Conservation (phyloP, 345 rosid genomes). For the Reutealis trisperma region DNA sequence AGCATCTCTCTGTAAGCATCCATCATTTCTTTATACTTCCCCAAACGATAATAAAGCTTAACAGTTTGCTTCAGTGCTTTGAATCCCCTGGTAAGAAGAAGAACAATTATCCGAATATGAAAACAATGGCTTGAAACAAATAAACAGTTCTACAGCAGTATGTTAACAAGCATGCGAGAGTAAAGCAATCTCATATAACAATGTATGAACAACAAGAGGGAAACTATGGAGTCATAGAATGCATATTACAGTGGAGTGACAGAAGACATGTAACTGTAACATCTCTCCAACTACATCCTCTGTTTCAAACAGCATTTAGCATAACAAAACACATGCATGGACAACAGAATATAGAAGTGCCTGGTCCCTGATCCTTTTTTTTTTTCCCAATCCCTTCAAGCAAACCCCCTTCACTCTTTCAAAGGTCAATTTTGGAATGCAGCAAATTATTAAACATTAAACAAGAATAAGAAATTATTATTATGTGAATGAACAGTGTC, state of each 20-base stretch:
- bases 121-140: neutral
- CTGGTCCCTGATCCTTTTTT: neutral
- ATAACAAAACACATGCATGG: neutral
- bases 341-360: neutral
- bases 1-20: constrained; percentile 93
- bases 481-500: neutral
- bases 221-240: neutral
- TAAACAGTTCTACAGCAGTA: neutral
- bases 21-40: constrained; percentile 92
- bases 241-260: neutral
- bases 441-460: neutral
- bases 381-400: neutral
- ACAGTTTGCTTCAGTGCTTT: constrained; percentile 97
- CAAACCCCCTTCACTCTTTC: neutral
- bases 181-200: neutral
- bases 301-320: neutral
- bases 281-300: neutral
- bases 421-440: neutral
- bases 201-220: neutral
- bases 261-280: neutral
- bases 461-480: neutral
- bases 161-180: neutral
- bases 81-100: constrained; percentile 71
- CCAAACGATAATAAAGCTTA: constrained; percentile 90
- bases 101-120: constrained; percentile 7